phyloP scores from a whole-genome alignment of 2,329 filamentous ascomycete genomes.

The Aspergillus sp. region DNA sequence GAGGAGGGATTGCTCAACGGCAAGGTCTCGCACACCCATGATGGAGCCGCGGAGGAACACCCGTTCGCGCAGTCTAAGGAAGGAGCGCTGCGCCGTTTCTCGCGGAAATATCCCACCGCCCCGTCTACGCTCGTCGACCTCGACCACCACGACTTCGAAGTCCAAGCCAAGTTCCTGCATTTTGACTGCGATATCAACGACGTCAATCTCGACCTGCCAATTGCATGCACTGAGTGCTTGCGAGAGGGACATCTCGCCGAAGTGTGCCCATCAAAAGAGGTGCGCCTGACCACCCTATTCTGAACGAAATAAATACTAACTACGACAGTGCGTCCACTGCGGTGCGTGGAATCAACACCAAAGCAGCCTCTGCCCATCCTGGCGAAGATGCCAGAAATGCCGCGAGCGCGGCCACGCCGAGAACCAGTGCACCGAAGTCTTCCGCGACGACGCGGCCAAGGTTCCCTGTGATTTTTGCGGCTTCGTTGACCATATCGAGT shows the following conservation, averaged over 20 bases:
- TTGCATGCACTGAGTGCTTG: conserved; percentile 35
- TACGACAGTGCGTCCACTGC: conserved; percentile 33
- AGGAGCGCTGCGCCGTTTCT: conserved; percentile 24
- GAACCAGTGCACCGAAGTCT: conserved; percentile 46
- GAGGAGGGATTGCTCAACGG: conserved; percentile 6
- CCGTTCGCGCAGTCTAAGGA: conserved; percentile 19
- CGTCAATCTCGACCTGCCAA: conserved; percentile 32
- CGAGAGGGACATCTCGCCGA: conserved; percentile 34
- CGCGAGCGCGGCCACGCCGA: conserved; percentile 51
- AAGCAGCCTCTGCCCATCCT: conserved; percentile 30
- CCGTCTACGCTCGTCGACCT: conserved; percentile 31
- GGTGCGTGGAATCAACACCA: conserved; percentile 32
- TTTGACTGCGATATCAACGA: conserved; percentile 29
- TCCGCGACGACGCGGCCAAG: conserved; percentile 45
- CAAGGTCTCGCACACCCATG: conserved; percentile 1
- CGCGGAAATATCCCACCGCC: conserved; percentile 24
- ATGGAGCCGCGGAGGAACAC: conserved; percentile 3
- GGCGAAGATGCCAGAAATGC: conserved; percentile 46
- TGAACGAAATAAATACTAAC: neutral
- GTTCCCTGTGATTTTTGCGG: conserved; percentile 54
- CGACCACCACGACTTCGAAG: conserved; percentile 28
- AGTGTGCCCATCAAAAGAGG: conserved; percentile 36
- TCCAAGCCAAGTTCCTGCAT: conserved; percentile 31
- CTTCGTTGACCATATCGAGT: conserved; percentile 48
- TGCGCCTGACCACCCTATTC: conserved; percentile 13